A percentile compares a stretch with the other conserved stretches of the same genome.
These are phyloP conservation scores for Byssoonygena ceratinophila DNA, from an alignment of 2,329 filamentous ascomycete genomes.

Conservation along the genomic window DNA sequence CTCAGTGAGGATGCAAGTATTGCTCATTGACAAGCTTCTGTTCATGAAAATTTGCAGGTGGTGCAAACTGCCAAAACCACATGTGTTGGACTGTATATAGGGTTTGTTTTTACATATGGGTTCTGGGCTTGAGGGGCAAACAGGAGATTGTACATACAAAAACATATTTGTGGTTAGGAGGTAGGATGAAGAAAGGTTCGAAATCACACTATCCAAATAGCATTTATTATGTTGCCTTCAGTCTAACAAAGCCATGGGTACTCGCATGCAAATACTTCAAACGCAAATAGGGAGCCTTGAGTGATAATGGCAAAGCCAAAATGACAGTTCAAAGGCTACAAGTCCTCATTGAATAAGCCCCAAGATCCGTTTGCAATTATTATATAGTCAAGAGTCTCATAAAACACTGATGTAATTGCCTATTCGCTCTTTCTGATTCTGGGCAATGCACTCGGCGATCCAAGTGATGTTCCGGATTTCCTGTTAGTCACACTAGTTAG, in stretches of 20 bases:
- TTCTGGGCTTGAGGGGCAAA: no score
- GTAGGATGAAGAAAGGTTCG: no score
- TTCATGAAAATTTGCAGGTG: background rate
- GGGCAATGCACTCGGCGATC: conserved; percentile 98
- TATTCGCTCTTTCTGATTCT: conserved; percentile 98
- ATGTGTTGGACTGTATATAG: background rate
- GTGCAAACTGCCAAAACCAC: background rate
- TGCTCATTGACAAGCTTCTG: background rate
- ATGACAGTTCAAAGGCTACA: background rate
- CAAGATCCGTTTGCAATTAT: background rate
- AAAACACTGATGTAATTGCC: conserved; percentile 99
- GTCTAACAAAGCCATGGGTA: background rate
- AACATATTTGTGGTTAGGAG: no score
- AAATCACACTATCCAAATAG: background rate
- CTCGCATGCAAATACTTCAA: background rate
- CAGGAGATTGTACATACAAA: no score
- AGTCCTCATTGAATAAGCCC: background rate
- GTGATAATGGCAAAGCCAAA: background rate
- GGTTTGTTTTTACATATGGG: background rate
- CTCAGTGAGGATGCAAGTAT: background rate
- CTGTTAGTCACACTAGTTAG: conserved; percentile 41
- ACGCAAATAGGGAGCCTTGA: background rate
- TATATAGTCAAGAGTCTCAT: conserved; percentile 35
- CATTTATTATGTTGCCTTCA: background rate
- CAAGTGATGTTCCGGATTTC: conserved; percentile 99